Evolutionary conservation across 106 monocot genomes (phyloP), one percentile per base, ranked within the genome.

Genomic region (Dioscorea alata): DNA sequence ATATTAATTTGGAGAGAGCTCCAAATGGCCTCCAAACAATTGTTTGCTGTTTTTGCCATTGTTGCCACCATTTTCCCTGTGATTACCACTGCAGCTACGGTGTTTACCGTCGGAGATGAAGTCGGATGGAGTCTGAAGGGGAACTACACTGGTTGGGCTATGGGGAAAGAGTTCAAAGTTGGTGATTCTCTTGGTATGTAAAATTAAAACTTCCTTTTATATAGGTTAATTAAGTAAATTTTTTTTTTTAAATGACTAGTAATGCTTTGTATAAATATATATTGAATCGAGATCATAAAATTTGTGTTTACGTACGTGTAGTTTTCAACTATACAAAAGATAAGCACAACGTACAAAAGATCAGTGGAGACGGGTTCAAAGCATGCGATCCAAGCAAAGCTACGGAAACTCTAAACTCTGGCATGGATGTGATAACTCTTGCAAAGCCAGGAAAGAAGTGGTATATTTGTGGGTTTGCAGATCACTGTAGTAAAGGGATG

Each of bases 391-490:
- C 60, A 60, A 22, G 22, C 13, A 23, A 23, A 7, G 60, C 25
- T 23, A 6, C 23, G 60, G 60, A 23, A 13, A 60, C 60, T 0
- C 0, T 60, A 5, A 60, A 13, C n/a, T 24, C 67, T 0, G 75
- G 75, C 14, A 22, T 60, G 14, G 75, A 75, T 49, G 51, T 61
- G 23, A 50, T 75, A 4, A 18, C 6, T 6, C 75, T 75, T 16
- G 13, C 67, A 13, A 49, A 59, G 6, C 49, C 67, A 6, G 75
- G 75, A 22, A 68, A 50, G 51, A 75, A 75, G 50, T 75, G 75
- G 68, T 75, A 60, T 60, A 75, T 75, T 13, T 75, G 75, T 33
- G 75, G 75, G 10, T 12, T 60, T 9, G 8, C 23, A 1, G 21
- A 8, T 1, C 75, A 75, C 50, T 75, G 75, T 60, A 28, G 18